A percentile compares a stretch with the other conserved stretches of the same genome.
Evolutionary conservation across 2,329 filamentous ascomycete species (phyloP).

Genomic region (Cadophora sp.): DNA sequence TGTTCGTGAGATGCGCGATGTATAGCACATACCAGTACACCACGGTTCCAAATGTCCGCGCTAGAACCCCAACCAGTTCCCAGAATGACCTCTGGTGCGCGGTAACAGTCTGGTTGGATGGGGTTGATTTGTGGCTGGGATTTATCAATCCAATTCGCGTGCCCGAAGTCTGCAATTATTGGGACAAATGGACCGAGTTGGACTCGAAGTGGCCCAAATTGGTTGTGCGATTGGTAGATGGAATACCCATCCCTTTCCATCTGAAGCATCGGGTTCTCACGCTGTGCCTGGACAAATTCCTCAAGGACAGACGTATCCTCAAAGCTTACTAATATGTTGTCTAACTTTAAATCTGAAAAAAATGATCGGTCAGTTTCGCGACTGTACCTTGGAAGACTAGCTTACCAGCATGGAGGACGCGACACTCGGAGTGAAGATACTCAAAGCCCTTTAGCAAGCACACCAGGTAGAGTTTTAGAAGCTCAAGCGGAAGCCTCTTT

Average conservation of each 20-base stretch:
- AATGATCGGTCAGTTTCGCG: not conserved
- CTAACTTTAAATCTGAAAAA: conserved; percentile 26
- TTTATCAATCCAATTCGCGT: conserved; percentile 19
- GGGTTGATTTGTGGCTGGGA: conserved; percentile 22
- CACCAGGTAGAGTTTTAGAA: conserved; percentile 20
- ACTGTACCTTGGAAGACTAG: not conserved
- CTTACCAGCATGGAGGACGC: conserved; percentile 23
- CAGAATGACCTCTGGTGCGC: conserved; percentile 47
- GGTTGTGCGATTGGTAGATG: conserved; percentile 27
- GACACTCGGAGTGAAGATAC: conserved; percentile 26
- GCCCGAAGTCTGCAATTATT: conserved; percentile 27
- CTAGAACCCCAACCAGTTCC: conserved; percentile 44
- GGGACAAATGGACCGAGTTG: conserved; percentile 20
- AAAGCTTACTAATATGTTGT: conserved; percentile 32
- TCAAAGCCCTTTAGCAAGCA: conserved; percentile 23
- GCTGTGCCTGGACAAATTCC: conserved; percentile 22
- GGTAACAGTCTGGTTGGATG: conserved; percentile 38
- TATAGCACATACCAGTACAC: conserved; percentile 41
- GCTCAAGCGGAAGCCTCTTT: conserved; percentile 11
- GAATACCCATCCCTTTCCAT: conserved; percentile 11
- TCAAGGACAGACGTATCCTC: conserved; percentile 30
- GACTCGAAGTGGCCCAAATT: conserved; percentile 27
- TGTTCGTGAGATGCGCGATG: not conserved
- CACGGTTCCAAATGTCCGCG: conserved; percentile 48
- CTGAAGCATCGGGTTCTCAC: conserved; percentile 22